Conservation (phyloP, 2,329 filamentous ascomycete species). For the Paecilomyces formosus region DNA sequence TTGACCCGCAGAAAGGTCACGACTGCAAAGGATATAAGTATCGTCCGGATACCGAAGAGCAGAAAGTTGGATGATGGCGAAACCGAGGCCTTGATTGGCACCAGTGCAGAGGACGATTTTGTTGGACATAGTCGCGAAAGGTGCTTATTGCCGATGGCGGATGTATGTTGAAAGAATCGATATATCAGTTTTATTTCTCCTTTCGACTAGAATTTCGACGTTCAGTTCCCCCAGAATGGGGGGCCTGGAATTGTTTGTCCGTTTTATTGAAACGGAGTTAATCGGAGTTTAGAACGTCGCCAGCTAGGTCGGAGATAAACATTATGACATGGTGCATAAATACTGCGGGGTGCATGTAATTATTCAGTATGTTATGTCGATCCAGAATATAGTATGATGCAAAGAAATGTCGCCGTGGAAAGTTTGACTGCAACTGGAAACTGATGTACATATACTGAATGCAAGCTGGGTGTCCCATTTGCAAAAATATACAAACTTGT, state of each 20-base stretch:
- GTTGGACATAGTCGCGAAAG: not conserved
- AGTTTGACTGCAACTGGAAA: too few species aligned
- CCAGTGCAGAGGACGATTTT: conserved; percentile 28
- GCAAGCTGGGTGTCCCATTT: too few species aligned
- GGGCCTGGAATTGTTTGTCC: not conserved
- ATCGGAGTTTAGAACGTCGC: not conserved
- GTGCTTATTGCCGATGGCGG: not conserved
- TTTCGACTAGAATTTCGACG: too few species aligned
- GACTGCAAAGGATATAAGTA: conserved; percentile 23
- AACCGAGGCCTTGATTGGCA: conserved; percentile 26
- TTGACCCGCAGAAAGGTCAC: conserved; percentile 14
- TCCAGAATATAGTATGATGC: not conserved
- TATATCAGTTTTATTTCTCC: too few species aligned
- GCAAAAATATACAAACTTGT: not conserved
- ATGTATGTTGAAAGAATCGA: too few species aligned
- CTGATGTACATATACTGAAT: too few species aligned
- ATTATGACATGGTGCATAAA: not conserved
- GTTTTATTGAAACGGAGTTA: not conserved
- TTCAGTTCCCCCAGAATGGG: too few species aligned
- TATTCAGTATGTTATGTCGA: too few species aligned
- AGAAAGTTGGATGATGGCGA: conserved; percentile 23
- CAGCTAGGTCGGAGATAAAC: not conserved
- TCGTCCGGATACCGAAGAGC: conserved; percentile 13
- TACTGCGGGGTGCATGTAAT: too few species aligned
- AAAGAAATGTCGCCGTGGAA: too few species aligned